Evolutionary conservation across 75 land plant species (phyloP).

Genomic region (Sequoiadendron giganteum): DNA sequence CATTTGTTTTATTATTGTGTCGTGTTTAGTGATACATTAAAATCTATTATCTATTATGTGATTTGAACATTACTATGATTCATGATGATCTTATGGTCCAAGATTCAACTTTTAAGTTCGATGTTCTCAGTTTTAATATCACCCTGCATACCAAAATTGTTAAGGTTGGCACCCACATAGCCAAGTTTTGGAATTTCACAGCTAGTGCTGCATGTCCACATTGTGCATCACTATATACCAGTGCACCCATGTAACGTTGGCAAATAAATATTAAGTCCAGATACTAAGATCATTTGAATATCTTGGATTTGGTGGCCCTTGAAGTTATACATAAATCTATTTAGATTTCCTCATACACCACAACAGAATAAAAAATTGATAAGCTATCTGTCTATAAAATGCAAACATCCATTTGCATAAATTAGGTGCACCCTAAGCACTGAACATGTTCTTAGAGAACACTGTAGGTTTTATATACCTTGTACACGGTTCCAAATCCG

Average conservation of each 20-base stretch:
- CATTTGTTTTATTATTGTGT: not conserved
- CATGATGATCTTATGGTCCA: not conserved
- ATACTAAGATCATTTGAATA: not conserved
- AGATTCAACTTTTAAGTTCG: not conserved
- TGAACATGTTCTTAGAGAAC: not conserved
- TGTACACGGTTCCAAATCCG: conserved; percentile 51
- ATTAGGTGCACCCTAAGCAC: not conserved
- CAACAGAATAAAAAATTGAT: not conserved
- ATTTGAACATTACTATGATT: not conserved
- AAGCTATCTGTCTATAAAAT: not conserved
- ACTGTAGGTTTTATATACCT: conserved; percentile 18
- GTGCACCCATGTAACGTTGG: not conserved
- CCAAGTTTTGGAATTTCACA: not conserved
- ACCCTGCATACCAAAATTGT: not conserved
- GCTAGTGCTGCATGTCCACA: not conserved
- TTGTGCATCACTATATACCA: not conserved
- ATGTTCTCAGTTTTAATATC: not conserved
- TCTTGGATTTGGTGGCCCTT: not conserved
- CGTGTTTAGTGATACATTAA: not conserved
- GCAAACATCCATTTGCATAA: not conserved
- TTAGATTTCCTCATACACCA: not conserved
- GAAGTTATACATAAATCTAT: not conserved
- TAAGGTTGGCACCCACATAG: not conserved
- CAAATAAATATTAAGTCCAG: not conserved
- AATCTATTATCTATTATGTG: not conserved